Evolutionary conservation across 805 yeast genomes (phyloP).

Genomic region (Ogataea ganodermae): DNA sequence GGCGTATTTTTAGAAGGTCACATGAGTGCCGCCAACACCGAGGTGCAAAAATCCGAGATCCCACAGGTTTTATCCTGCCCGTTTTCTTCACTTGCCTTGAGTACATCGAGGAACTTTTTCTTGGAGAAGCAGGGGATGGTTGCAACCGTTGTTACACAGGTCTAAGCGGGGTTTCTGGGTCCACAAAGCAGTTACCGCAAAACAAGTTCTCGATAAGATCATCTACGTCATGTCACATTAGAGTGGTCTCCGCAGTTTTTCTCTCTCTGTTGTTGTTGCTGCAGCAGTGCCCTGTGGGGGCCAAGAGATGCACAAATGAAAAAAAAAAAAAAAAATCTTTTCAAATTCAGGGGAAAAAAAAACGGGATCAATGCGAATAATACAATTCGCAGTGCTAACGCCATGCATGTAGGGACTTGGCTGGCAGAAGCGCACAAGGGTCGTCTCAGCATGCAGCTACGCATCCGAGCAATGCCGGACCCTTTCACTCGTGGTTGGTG

Average conservation of each 20-base stretch:
- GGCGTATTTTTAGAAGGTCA: neutral
- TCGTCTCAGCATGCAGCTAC: neutral
- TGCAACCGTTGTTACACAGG: no score
- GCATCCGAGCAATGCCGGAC: conserved; percentile 1
- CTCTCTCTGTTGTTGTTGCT: neutral
- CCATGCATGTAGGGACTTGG: neutral
- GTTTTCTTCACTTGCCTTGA: no score
- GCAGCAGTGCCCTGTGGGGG: neutral
- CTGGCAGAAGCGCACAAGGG: neutral
- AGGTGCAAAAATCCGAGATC: no score
- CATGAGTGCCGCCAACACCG: neutral
- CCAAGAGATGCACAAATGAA: neutral
- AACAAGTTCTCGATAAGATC: no score
- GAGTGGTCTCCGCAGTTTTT: no score
- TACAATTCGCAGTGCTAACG: neutral
- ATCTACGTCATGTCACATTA: neutral
- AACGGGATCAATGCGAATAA: neutral
- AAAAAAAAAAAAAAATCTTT: neutral
- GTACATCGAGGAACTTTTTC: no score
- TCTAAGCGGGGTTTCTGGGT: no score
- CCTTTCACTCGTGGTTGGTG: neutral
- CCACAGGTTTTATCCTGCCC: neutral
- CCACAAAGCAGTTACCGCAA: no score
- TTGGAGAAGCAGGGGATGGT: no score
- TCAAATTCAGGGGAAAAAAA: neutral